Conservation (phyloP, 306 rosid species). For the Crotalaria pallida region DNA sequence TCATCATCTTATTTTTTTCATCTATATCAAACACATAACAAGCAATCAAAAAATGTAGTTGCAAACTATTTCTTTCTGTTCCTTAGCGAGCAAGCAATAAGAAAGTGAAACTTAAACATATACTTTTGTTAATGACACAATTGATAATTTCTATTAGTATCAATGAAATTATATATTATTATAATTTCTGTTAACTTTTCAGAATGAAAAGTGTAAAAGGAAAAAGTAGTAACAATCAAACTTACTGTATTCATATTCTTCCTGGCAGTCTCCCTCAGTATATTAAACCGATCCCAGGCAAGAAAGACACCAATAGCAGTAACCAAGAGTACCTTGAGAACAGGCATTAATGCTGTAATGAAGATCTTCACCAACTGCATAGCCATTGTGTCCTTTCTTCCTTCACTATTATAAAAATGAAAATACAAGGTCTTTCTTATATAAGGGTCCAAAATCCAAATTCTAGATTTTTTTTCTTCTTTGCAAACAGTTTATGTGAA, state of each 20-base stretch:
- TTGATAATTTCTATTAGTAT: not conserved
- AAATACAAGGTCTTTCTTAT: not conserved
- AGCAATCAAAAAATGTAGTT: no score
- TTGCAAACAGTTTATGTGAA: no score
- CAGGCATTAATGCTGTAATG: slow-evolving; percentile 18
- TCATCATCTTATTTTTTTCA: no score
- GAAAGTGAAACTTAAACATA: no score
- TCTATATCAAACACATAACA: no score
- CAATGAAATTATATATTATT: not conserved
- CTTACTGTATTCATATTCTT: slow-evolving; percentile 21
- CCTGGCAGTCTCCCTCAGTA: slow-evolving; percentile 16
- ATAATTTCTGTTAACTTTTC: not conserved
- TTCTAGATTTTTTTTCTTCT: no score
- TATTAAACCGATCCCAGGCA: slow-evolving; percentile 14
- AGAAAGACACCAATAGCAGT: slow-evolving; percentile 15
- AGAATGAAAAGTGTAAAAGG: not conserved
- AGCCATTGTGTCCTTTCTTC: not conserved
- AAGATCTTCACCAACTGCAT: slow-evolving; percentile 21
- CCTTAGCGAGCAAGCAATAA: no score
- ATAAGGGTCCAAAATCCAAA: not conserved
- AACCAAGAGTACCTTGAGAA: slow-evolving; percentile 21
- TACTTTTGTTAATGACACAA: not conserved
- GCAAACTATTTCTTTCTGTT: no score
- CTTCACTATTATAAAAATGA: not conserved
- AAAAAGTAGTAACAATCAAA: not conserved